phyloP scores from a whole-genome alignment of 139 green algal species.

The Pseudopediastrum boryanum region DNA sequence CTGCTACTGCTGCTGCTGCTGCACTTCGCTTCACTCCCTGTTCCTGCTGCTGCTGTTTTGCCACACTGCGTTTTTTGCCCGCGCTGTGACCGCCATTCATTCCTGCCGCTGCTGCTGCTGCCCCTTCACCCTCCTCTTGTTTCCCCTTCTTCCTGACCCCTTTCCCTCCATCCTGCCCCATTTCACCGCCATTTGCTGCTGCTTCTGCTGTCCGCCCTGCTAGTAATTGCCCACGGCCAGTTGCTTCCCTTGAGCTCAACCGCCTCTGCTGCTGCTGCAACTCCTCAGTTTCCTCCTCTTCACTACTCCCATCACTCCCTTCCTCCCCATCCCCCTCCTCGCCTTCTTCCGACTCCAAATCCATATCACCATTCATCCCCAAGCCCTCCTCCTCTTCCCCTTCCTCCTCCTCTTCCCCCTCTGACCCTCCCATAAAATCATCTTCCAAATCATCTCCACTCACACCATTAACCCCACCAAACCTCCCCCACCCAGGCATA shows the following conservation, averaged over 20 bases:
- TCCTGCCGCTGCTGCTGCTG: conserved; percentile 39
- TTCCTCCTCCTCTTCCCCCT: conserved; percentile 33
- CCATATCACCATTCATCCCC: neutral
- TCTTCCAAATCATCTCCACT: conserved; percentile 7
- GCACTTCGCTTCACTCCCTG: conserved; percentile 9
- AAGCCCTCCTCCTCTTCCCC: conserved; percentile 20
- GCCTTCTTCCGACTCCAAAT: neutral
- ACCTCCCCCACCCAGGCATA: too few species aligned
- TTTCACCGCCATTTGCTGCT: neutral
- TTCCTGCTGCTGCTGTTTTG: conserved; percentile 40
- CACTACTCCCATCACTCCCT: neutral
- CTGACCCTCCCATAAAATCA: conserved; percentile 19
- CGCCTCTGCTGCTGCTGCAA: conserved; percentile 1
- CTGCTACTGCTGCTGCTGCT: too few species aligned
- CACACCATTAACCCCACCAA: too few species aligned
- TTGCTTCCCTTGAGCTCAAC: conserved; percentile 13
- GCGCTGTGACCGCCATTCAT: neutral
- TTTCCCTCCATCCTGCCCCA: neutral
- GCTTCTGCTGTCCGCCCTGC: too few species aligned
- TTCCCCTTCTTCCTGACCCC: conserved; percentile 24
- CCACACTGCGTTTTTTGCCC: neutral
- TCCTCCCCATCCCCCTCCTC: neutral
- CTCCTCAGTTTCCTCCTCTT: conserved; percentile 8
- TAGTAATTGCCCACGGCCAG: too few species aligned
- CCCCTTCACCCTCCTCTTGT: neutral